Evolutionary conservation across 106 monocot species (phyloP).

Genomic region (Posidonia australis): DNA sequence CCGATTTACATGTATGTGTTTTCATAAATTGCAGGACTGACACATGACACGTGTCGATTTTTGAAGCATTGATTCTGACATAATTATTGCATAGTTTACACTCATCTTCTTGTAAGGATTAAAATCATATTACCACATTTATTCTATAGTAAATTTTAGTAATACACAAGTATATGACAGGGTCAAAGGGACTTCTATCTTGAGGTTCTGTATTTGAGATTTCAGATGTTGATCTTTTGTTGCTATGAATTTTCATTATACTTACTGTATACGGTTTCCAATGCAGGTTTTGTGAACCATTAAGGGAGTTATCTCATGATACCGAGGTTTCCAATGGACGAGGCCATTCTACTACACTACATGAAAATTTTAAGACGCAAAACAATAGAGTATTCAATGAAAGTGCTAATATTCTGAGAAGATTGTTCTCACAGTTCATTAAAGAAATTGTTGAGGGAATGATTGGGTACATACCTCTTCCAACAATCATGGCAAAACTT

Average conservation of each 20-base stretch:
- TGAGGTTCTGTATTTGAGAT: too few species aligned
- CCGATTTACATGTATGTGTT: too few species aligned
- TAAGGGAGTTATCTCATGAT: constrained; percentile 32
- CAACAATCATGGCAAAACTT: constrained; percentile 77
- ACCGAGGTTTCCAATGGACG: constrained; percentile 24
- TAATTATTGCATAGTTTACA: too few species aligned
- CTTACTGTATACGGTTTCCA: neutral
- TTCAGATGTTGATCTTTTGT: too few species aligned
- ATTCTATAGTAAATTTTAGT: too few species aligned
- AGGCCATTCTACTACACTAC: constrained; percentile 3
- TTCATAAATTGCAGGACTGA: too few species aligned
- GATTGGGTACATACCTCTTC: constrained; percentile 72
- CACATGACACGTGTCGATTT: too few species aligned
- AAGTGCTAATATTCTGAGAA: constrained; percentile 33
- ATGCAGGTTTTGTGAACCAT: constrained; percentile 59
- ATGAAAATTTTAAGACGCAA: constrained; percentile 14
- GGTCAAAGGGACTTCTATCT: too few species aligned
- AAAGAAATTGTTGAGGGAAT: constrained; percentile 89
- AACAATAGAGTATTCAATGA: constrained; percentile 1
- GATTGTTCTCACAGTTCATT: constrained; percentile 61
- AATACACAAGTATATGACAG: too few species aligned
- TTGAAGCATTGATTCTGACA: too few species aligned
- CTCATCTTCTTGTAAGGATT: too few species aligned
- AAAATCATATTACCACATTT: too few species aligned
- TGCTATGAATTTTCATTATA: neutral